Percentiles rank a stretch among this genome's conserved stretches.
Evolutionary conservation across 2,329 filamentous ascomycete species (phyloP).

Genomic region (Fusarium falciforme): DNA sequence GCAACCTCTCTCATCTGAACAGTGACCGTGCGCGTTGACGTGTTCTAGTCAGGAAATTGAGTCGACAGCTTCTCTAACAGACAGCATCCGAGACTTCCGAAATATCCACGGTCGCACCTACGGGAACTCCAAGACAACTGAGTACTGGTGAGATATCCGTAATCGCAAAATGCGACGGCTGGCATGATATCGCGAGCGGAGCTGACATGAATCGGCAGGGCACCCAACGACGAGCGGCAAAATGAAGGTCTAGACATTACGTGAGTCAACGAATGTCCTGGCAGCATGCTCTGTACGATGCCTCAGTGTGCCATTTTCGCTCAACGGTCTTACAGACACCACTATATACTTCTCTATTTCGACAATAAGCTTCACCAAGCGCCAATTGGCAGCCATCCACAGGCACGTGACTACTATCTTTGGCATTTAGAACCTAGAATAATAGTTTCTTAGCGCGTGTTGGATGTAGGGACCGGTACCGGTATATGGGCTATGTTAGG

Average conservation of each 20-base stretch:
- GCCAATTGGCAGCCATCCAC: slow-evolving; percentile 14
- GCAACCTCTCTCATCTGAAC: neutral
- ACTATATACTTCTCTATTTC: slow-evolving; percentile 31
- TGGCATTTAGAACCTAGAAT: neutral
- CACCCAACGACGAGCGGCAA: slow-evolving; percentile 24
- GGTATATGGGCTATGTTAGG: neutral
- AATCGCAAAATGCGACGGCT: neutral
- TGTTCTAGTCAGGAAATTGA: slow-evolving; percentile 16
- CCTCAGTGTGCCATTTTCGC: neutral
- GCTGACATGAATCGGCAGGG: slow-evolving; percentile 16
- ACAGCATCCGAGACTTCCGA: slow-evolving; percentile 34
- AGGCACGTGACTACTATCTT: neutral
- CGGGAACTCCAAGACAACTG: slow-evolving; percentile 33
- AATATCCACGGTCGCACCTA: slow-evolving; percentile 33
- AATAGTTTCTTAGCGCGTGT: neutral
- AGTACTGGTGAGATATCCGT: slow-evolving; percentile 24
- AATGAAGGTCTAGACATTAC: slow-evolving; percentile 34
- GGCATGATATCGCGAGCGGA: neutral
- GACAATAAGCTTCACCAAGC: slow-evolving; percentile 31
- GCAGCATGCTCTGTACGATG: no score
- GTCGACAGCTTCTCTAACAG: slow-evolving; percentile 29
- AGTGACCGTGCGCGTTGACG: neutral
- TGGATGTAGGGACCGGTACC: neutral
- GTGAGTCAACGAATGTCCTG: slow-evolving; percentile 4
- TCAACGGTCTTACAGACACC: slow-evolving; percentile 12